Base-by-base conservation (phyloP, 371 early-diverging fungal species). In the Coemansia sp. region DNA sequence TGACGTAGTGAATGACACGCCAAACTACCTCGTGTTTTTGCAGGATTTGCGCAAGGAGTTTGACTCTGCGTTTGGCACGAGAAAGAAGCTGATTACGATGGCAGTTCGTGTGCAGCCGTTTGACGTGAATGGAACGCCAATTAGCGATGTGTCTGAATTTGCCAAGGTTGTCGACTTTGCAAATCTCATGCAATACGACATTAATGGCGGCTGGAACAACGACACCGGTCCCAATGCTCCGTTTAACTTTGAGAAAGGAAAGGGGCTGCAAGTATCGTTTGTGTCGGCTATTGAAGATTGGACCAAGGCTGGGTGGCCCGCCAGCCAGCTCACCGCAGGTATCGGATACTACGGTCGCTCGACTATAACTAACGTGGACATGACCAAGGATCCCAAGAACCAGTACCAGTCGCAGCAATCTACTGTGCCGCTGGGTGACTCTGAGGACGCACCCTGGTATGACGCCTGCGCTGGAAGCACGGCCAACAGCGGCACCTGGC, bases 51-150 rank as follows among this genome's bases (percentile, higher is more conserved):
- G 91, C 48, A 67, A 72, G 3, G 83, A 85, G 2, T 67, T 91
- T 59, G 88, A 90, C 64, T 16, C 67, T 9, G 78, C 77, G 23
- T 91, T 87, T 72, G 79, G 79, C 18, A 30, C 16, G 3, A 82
- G 85, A n/a, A 69, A 75, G 58, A 91, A 91, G 75, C 54, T 79
- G 44, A 85, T 93, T 40, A 90, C 92, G 0, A 73, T 90, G 78
- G 92, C 92, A 2, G 89, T 89, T 0, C 84, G 88, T 21, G 85
- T 87, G 12, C 81, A 86, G 51, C 88, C 89, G 4, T 89, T 88
- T 63, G 82, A 82, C 5, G 82, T 77, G 42, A 40, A 75, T 3
- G 80, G 83, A 33, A 82, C 75, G 8, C 84, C 84, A 2, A 65
- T 84, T 64, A 78, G 59, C 11, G 86, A 90, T 64, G 82, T 90